Evolutionary conservation across 2,329 filamentous ascomycete species (phyloP).

Genomic region (Lasiodiplodia hormozganensis): DNA sequence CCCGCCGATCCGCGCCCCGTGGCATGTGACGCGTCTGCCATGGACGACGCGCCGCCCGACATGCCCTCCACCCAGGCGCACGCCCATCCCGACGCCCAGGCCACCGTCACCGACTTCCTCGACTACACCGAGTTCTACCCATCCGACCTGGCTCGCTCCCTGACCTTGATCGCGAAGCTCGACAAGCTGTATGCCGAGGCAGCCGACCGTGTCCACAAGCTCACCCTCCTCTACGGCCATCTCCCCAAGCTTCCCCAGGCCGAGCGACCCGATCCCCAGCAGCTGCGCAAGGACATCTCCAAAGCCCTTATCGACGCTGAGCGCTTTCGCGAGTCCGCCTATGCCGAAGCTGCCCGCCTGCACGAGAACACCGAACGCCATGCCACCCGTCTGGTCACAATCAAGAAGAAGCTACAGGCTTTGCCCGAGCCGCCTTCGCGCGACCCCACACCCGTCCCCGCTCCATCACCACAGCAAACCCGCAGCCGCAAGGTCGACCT

Average conservation of each 20-base stretch:
- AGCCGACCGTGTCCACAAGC: conserved; percentile 55
- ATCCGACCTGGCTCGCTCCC: conserved; percentile 67
- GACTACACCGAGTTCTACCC: conserved; percentile 75
- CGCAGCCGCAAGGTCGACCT: conserved; percentile 31
- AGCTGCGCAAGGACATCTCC: conserved; percentile 64
- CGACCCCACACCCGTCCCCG: conserved; percentile 62
- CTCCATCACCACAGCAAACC: conserved; percentile 52
- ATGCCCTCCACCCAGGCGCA: conserved; percentile 49
- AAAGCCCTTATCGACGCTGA: conserved; percentile 61
- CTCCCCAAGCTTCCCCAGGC: conserved; percentile 59
- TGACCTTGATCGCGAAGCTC: conserved; percentile 65
- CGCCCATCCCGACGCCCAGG: conserved; percentile 69
- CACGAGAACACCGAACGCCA: conserved; percentile 65
- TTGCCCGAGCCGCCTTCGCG: conserved; percentile 66
- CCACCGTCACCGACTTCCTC: conserved; percentile 71
- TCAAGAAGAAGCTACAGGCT: conserved; percentile 67
- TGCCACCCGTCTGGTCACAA: conserved; percentile 63
- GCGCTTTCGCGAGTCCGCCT: conserved; percentile 62
- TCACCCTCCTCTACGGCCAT: conserved; percentile 55
- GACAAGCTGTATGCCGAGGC: conserved; percentile 52
- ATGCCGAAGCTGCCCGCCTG: conserved; percentile 62
- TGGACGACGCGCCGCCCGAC: conserved; percentile 34
- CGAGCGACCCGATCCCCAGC: conserved; percentile 58
- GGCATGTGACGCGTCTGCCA: conserved; percentile 15
- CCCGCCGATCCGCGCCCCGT: neutral